phyloP scores from a whole-genome alignment of 2,329 filamentous ascomycete genomes.

The Colletotrichum karsti region DNA sequence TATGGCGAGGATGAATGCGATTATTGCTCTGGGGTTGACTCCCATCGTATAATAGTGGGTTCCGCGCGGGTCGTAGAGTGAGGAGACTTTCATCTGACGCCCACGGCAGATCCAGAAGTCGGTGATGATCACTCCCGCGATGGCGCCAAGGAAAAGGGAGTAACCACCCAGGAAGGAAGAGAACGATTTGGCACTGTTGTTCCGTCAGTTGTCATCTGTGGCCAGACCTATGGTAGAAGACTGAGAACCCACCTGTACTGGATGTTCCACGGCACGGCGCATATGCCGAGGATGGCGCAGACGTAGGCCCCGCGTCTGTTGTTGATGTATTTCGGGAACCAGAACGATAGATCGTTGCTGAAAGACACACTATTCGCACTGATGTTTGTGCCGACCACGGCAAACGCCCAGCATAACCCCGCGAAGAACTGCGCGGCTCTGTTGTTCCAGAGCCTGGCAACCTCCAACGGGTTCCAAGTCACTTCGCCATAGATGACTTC shows the following conservation, averaged over 20 bases:
- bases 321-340: conserved; percentile 62
- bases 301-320: conserved; percentile 56
- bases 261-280: conserved; percentile 31
- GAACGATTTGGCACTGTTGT: conserved; percentile 1
- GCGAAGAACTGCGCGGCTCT: conserved; percentile 42
- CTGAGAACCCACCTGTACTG: conserved; percentile 19
- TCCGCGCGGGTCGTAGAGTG: conserved; percentile 45
- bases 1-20: conserved; percentile 40
- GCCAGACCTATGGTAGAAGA: conserved; percentile 26
- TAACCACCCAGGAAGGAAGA: conserved; percentile 44
- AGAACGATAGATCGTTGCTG: conserved; percentile 60
- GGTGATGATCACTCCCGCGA: conserved; percentile 43
- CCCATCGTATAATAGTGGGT: conserved; percentile 51
- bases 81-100: conserved; percentile 43
- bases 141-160: conserved; percentile 45
- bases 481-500: conserved; percentile 33
- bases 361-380: conserved; percentile 60
- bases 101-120: conserved; percentile 49
- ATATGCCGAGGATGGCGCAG: conserved; percentile 27
- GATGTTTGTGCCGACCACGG: conserved; percentile 61
- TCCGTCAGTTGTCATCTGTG: conserved; percentile 35
- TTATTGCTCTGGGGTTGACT: conserved; percentile 39
- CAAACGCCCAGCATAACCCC: conserved; percentile 43
- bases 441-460: conserved; percentile 36
- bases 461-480: conserved; percentile 39